Evolutionary conservation across 345 rosid species (phyloP), one percentile per base, ranked within the genome.

Genomic region (Hibiscus syriacus): DNA sequence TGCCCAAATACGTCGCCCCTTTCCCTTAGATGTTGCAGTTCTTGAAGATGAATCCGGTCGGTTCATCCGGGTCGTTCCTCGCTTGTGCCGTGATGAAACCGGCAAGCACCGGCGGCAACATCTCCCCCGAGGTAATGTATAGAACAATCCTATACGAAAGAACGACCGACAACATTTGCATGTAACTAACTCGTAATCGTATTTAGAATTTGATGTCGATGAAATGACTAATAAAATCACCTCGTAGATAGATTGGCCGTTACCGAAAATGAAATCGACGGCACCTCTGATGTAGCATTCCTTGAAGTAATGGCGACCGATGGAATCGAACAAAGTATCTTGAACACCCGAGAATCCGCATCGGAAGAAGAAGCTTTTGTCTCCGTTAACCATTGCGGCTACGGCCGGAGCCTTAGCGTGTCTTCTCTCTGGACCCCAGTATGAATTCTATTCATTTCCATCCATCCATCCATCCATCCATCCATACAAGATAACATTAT

Each of bases 191-290:
- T n/a, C n/a, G n/a, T n/a, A n/a, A n/a, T n/a, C n/a, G n/a, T n/a
- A n/a, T n/a, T n/a, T n/a, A n/a, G n/a, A n/a, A n/a, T n/a, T n/a
- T n/a, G n/a, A n/a, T 43, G 17, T 43, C n/a, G 3, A 14, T 43
- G 1, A 5, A 13, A 43, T 3, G 4, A 43, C 16, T 2, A 0
- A 16, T 43, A 13, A 2, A 11, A 49, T 11, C 56, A 90, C 96
- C 96, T 90, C 82, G 50, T 87, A 93, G 67, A 93, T 60, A 16
- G 98, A 90, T 59, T 85, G 92, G 3, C 88, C 98, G 26, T 57
- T 63, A 1, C 97, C 98, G 62, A 88, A 90, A 65, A 93, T 90
- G 67, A 88, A 93, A 80, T 93, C 98, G 0, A 90, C 92, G 8
- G 90, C 86, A 11, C 98, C 96, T 72, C 84, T 84, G 4, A 93